Evolutionary conservation across 345 rosid genomes (phyloP), one percentile per base, ranked within the genome.

Genomic region (Citrus maxima): DNA sequence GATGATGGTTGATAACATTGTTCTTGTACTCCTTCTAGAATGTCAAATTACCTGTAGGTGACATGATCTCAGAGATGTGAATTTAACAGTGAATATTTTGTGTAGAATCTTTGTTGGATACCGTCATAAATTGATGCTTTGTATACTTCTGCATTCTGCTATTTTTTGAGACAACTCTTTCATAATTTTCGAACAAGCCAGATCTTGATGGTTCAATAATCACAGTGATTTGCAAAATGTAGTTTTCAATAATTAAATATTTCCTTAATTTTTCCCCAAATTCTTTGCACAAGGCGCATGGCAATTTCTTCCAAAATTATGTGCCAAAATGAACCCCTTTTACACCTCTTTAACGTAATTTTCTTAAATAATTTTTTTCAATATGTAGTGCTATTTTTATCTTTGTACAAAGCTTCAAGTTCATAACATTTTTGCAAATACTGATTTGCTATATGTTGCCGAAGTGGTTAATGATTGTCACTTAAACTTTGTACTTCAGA

Each of bases 401-500:
- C 9, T n/a, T 59, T 73, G 37, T 22, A 8, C 1, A 21, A 55
- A 54, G 62, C 62, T 60, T 35, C 21, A 18, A 55, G 35, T 49
- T 12, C 24, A 21, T n/a, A 8, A 21, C 40, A 62, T 42, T 46
- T 61, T 61, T 40, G 25, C 16, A 28, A 58, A n/a, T 63, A 58
- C n/a, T 55, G 24, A 55, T 80, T 37, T 22, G 59, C 66, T 21
- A 18, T 25, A 59, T 70, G 67, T 56, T 38, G 28, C 62, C 51
- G 54, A 56, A 75, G 46, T 78, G 55, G 77, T 14, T 64, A 73
- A 32, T 32, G 30, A 38, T 81, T 76, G 42, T 49, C 71, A 68
- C 46, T 84, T 81, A 65, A 80, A 56, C 70, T 78, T 58, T 40
- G 58, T n/a, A 58, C 76, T 78, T 51, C 84, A 93, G 99, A 89